Evolutionary conservation across 164 flowering plant genomes (phyloP).

Genomic region (Saururus chinensis): DNA sequence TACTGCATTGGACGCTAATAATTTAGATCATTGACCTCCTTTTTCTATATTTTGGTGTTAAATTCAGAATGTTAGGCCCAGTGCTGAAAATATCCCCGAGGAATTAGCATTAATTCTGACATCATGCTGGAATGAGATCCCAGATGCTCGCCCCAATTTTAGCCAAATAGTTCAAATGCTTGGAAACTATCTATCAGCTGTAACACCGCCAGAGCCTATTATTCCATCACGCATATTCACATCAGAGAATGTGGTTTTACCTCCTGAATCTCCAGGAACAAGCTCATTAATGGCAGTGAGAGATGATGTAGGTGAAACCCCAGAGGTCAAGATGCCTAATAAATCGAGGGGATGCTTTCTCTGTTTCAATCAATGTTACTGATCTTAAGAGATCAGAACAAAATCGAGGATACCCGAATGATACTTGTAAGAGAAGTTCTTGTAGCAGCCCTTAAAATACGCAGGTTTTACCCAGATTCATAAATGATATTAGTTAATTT

Average conservation of each 20-base stretch:
- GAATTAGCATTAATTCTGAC: conserved; percentile 72
- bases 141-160: conserved; percentile 81
- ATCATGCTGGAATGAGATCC: conserved; percentile 92
- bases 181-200: conserved; percentile 44
- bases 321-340: conserved; percentile 27
- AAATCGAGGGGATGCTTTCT: conserved; percentile 48
- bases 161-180: conserved; percentile 80
- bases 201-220: conserved; percentile 45
- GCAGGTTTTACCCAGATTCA: not conserved
- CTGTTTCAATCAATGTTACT: conserved; percentile 71
- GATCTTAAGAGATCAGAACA: conserved; percentile 4
- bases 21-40: not conserved
- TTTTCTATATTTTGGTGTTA: conserved; percentile 3
- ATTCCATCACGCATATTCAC: conserved; percentile 40
- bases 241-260: conserved; percentile 53
- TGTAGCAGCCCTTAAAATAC: not conserved
- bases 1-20: not conserved
- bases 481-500: not conserved
- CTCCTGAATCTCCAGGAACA: conserved; percentile 91
- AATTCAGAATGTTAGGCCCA: conserved; percentile 76
- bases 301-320: conserved; percentile 41
- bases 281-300: conserved; percentile 65
- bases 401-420: too few relatives aligned
- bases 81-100: conserved; percentile 73
- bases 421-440: not conserved